Conservation (phyloP, 176 grass and related monocot genomes). For the Tuctoria greenei region DNA sequence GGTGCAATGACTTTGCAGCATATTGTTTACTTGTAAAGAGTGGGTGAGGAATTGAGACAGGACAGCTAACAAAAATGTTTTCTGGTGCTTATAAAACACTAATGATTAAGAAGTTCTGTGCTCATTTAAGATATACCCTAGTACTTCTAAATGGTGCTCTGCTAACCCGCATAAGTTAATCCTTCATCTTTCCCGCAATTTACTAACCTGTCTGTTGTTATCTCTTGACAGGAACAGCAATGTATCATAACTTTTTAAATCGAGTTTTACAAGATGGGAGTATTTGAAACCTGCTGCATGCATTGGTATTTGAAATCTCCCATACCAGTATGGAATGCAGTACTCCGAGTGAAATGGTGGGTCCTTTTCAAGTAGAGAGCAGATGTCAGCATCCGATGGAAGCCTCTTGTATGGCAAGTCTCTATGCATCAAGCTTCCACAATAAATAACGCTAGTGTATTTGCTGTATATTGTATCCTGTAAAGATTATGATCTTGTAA, state of each 20-base stretch:
- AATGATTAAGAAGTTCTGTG: neutral
- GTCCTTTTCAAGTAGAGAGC: neutral
- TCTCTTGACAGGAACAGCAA: slow-evolving; percentile 42
- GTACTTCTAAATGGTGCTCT: neutral
- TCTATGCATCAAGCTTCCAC: neutral
- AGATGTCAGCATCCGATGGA: slow-evolving; percentile 9
- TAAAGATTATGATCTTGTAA: neutral
- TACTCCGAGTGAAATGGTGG: neutral
- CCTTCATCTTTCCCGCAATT: neutral
- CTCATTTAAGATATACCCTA: neutral
- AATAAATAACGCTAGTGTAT: neutral
- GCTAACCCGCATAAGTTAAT: neutral
- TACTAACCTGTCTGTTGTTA: slow-evolving; percentile 12
- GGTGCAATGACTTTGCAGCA: neutral
- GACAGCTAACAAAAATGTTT: neutral
- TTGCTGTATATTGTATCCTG: neutral
- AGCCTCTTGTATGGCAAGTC: slow-evolving; percentile 6
- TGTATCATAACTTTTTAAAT: slow-evolving; percentile 19
- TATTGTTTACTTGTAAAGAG: neutral
- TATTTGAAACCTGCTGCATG: neutral
- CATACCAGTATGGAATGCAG: neutral
- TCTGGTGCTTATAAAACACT: slow-evolving; percentile 5
- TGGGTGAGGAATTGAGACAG: neutral
- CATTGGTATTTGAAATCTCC: slow-evolving; percentile 6
- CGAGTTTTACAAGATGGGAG: slow-evolving; percentile 1